Evolutionary conservation across 2,329 filamentous ascomycete species (phyloP), one percentile per base, ranked within the genome.

Genomic region (Dactylellina haptotyla): DNA sequence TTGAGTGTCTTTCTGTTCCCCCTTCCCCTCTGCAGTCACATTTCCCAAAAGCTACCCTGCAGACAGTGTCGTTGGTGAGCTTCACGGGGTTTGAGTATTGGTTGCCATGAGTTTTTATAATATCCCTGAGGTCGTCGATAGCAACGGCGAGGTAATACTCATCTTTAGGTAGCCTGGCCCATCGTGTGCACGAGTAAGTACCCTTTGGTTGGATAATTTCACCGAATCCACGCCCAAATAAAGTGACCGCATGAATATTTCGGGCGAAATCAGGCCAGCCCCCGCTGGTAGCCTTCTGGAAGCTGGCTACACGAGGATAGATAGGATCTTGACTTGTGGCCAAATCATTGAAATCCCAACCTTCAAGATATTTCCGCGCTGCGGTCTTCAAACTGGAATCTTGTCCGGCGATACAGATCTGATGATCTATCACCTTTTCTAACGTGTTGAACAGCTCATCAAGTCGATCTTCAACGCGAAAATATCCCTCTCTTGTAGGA

Each of bases 281-380:
- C 25, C 75, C 14, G 10, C 65, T 8, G n/a, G 20, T n/a, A 16
- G 4, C 39, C n/a, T 12, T 32, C 16, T 32, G 45, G 37, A 70
- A 63, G 0, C 53, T 74, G 12, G 77, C 71, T 10, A 78, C 67
- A 3, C 76, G 76, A 2, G 78, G 76, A 20, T 50, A 57, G 10
- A 75, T 39, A 1, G 72, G 69, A 46, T 77, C 76, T 8, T 53
- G 23, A 2, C 41, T 39, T 6, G 45, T 76, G 1, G 75, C 75
- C 1, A 80, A 9, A n/a, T 80, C 78, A 0, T 45, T 63, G 59
- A 80, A 80, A 43, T 79, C 78, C 78, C 78, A 80, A 20, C n/a
- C n/a, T 10, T 46, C 41, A 10, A 46, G 5, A 23, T 20, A 46
- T 46, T 25, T 25, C 43, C 5, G 43, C 43, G 43, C 43, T 2